Percentiles rank a stretch among this genome's conserved stretches.
phyloP scores from a whole-genome alignment of 805 yeast species.

The Candida golubevii region DNA sequence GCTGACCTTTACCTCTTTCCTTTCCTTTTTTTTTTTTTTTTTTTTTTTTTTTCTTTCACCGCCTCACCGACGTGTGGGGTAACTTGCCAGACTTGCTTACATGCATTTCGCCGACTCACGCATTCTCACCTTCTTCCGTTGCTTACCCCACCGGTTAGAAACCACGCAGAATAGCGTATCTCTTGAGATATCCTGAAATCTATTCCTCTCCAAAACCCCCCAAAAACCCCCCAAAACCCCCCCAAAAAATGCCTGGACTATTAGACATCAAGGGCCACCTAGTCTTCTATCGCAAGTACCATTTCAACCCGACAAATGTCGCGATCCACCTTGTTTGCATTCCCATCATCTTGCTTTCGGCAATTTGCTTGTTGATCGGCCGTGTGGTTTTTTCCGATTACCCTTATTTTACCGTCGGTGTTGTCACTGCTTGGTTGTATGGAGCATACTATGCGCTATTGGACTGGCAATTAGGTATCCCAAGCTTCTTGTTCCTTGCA shows the following conservation, averaged over 20 bases:
- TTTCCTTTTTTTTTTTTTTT: no score
- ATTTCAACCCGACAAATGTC: conserved; percentile 55
- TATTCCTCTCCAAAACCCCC: not conserved
- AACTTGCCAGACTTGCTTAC: no score
- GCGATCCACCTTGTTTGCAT: conserved; percentile 73
- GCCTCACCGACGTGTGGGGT: no score
- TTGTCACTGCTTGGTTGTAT: conserved; percentile 43
- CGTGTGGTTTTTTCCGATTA: conserved; percentile 4
- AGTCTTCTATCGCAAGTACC: conserved; percentile 30
- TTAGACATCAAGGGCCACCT: conserved; percentile 36
- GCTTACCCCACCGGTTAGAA: no score
- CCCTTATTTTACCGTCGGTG: conserved; percentile 45
- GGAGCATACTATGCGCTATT: conserved; percentile 55
- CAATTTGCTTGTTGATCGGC: conserved; percentile 35
- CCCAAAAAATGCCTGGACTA: conserved; percentile 27
- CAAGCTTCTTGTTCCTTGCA: conserved; percentile 23
- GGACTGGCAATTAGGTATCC: conserved; percentile 43
- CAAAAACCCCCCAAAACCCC: not conserved
- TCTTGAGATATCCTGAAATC: no score
- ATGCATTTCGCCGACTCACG: no score
- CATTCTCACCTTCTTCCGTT: no score
- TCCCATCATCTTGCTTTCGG: conserved; percentile 65
- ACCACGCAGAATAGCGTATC: no score
- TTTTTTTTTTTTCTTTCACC: no score
- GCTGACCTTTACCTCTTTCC: no score